A percentile compares a stretch with the other conserved stretches of the same genome.
Evolutionary conservation across 306 rosid genomes (phyloP).

Genomic region (Heteromeles arbutifolia): DNA sequence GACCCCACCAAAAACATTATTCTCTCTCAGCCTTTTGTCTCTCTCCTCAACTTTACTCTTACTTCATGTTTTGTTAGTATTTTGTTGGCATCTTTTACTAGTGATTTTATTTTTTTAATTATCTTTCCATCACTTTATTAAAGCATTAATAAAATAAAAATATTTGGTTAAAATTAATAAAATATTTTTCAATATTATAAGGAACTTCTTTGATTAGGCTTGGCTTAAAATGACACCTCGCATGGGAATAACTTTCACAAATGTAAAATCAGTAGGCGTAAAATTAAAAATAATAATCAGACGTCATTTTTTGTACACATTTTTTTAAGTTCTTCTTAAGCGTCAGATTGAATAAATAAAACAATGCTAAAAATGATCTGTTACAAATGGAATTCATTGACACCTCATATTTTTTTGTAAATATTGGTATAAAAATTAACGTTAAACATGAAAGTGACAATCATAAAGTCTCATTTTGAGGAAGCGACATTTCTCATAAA

Average conservation of each 20-base stretch:
- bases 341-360: too few species aligned
- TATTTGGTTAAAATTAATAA: not conserved
- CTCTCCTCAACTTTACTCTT: not conserved
- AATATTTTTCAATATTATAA: not conserved
- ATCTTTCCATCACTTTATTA: not conserved
- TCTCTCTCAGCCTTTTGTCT: not conserved
- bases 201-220: not conserved
- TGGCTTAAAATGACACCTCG: not conserved
- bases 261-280: too few species aligned
- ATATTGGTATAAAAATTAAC: fast-evolving
- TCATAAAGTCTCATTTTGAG: fast-evolving
- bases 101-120: not conserved
- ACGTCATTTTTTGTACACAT: too few species aligned
- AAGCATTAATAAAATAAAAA: not conserved
- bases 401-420: too few species aligned
- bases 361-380: too few species aligned
- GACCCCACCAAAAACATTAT: not conserved
- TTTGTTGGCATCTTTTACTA: not conserved
- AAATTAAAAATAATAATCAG: too few species aligned
- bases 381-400: too few species aligned
- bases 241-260: not conserved
- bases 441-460: fast-evolving
- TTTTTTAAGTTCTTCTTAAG: too few species aligned
- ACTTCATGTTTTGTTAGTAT: not conserved
- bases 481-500: too few species aligned